Evolutionary conservation across 2,329 filamentous ascomycete genomes (phyloP), one percentile per base, ranked within the genome.

Genomic region (Paraconiothyrium brasiliense): DNA sequence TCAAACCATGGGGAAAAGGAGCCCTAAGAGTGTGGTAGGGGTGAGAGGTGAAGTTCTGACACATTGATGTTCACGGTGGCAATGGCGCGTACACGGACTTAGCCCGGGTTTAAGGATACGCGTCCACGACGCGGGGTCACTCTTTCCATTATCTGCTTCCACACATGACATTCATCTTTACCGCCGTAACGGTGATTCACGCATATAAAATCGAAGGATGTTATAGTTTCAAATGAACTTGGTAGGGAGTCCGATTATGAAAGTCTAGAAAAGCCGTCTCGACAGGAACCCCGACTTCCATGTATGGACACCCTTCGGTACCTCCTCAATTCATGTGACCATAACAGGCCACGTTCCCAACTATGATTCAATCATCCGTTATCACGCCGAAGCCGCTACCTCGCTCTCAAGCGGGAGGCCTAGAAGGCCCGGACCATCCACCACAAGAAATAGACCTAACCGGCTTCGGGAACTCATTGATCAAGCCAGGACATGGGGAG

Each of bases 91-190:
- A 20, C 46, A 9, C 51, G 51, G 51, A 54, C 51, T 32, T 43
- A 44, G 24, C 10, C 24, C 51, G 51, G 51, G 37, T 11, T 54
- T 54, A 54, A 54, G 37, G 10, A 20, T 20, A 30, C 37, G 51
- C 51, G 51, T 43, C 16, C 24, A 22, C 20, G 37, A 54, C 51
- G 37, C 51, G 37, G 51, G 24, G 51, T 54, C 51, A 44, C 24
- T 41, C 34, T 27, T 37, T 41, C 43, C 43, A 8, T 2, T 20
- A 20, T 20, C 1, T 20, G 1, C 20, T 20, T 20, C 20, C 20
- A 20, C 20, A 20, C 20, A 20, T 20, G 48, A 14, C 30, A 16
- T 50, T 10, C 20, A 24, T 41, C 39, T 16, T 14, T 14, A 39
- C 37, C 11, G 10, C 39, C n/a, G 1, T 1, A 16, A 20, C 14